Evolutionary conservation across 2,329 filamentous ascomycete genomes (phyloP).

Genomic region (Cladosporium oxysporum): DNA sequence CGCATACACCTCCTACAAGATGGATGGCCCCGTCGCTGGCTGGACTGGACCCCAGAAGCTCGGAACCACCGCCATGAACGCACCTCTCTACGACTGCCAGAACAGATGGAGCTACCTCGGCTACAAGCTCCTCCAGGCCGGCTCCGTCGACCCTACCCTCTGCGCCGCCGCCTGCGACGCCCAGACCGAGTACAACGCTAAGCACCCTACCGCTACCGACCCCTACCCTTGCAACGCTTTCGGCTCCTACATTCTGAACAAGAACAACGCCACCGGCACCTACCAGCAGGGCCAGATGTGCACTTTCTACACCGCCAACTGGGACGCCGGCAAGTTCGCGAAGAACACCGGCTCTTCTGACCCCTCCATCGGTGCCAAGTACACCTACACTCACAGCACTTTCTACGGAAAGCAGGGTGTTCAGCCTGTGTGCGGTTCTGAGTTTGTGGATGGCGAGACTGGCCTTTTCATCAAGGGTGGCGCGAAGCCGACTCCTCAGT

Average conservation of each 20-base stretch:
- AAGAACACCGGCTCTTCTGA: slow-evolving; percentile 4
- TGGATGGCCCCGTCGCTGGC: slow-evolving; percentile 20
- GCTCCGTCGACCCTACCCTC: slow-evolving; percentile 34
- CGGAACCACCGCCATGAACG: slow-evolving; percentile 1
- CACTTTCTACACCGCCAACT: slow-evolving; percentile 15
- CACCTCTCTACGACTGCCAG: slow-evolving; percentile 25
- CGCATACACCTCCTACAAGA: slow-evolving; percentile 30
- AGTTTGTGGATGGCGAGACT: background rate
- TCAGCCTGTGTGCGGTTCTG: background rate
- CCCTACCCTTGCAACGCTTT: slow-evolving; percentile 14
- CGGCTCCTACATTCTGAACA: slow-evolving; percentile 16
- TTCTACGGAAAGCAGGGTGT: slow-evolving; percentile 10
- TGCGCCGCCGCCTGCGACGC: slow-evolving; percentile 34
- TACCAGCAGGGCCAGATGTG: slow-evolving; percentile 19
- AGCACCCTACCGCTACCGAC: background rate
- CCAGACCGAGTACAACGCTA: slow-evolving; percentile 17
- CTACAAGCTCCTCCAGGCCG: slow-evolving; percentile 29
- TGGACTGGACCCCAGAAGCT: slow-evolving; percentile 9
- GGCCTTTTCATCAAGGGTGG: background rate
- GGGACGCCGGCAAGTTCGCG: slow-evolving; percentile 8
- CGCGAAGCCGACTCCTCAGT: background rate
- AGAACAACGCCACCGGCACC: slow-evolving; percentile 16
- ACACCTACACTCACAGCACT: slow-evolving; percentile 8
- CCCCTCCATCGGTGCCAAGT: background rate
- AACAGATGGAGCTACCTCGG: slow-evolving; percentile 32